Percentiles rank a stretch among this genome's conserved stretches.
These are phyloP conservation scores for Plenodomus biglobosus DNA, from an alignment of 2,329 filamentous ascomycete genomes.

Conservation along the genomic window DNA sequence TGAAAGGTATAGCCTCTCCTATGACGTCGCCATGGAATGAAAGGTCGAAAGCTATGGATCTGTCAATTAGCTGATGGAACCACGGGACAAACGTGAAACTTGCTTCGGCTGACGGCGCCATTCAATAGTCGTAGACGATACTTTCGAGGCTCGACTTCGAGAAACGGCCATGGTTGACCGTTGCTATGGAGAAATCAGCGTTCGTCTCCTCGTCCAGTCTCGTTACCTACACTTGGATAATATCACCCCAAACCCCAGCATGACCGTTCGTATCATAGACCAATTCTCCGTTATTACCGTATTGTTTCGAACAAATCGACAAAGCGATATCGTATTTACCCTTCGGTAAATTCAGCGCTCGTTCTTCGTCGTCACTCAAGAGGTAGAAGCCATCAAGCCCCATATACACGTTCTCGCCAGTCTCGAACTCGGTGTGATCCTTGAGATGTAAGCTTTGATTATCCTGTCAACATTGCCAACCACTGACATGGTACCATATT, in stretches of 20 bases:
- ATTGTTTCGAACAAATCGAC: conserved; percentile 54
- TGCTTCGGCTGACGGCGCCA: conserved; percentile 34
- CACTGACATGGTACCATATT: conserved; percentile 60
- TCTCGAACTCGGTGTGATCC: conserved; percentile 48
- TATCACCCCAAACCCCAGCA: conserved; percentile 57
- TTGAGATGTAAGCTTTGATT: conserved; percentile 7
- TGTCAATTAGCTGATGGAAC: neutral
- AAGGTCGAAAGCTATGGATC: conserved; percentile 49
- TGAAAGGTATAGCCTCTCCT: conserved; percentile 48
- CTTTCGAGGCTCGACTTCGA: conserved; percentile 60
- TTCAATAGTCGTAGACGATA: conserved; percentile 61
- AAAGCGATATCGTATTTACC: conserved; percentile 59
- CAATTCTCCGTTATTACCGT: conserved; percentile 55
- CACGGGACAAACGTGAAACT: neutral
- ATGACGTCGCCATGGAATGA: conserved; percentile 46
- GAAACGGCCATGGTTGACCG: conserved; percentile 60
- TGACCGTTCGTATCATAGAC: conserved; percentile 50
- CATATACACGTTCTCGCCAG: conserved; percentile 58
- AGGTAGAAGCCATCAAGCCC: conserved; percentile 62
- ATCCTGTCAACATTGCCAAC: conserved; percentile 22
- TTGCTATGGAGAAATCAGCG: conserved; percentile 41
- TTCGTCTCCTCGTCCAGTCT: neutral
- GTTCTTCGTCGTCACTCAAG: conserved; percentile 54
- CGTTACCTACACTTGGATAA: conserved; percentile 53
- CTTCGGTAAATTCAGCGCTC: conserved; percentile 52